Evolutionary conservation across 768 basidiomycete species (phyloP).

Genomic region (Solioccasus polychromus): DNA sequence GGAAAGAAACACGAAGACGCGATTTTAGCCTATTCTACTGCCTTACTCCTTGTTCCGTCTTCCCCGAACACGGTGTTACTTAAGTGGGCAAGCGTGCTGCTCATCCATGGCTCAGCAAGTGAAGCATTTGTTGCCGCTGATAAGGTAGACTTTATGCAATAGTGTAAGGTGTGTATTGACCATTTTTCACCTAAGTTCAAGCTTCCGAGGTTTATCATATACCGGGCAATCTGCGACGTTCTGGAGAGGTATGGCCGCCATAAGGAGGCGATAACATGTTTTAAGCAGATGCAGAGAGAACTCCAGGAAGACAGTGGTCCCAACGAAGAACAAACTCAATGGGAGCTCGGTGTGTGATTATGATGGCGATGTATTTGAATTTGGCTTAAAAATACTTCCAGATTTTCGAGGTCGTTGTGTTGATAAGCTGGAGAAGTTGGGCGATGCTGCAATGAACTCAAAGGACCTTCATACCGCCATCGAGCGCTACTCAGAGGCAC

Average conservation of each 20-base stretch:
- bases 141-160: neutral
- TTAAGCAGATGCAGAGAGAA: neutral
- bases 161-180: neutral
- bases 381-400: neutral
- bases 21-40: neutral
- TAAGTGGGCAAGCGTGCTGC: neutral
- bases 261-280: conserved; percentile 1
- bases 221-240: neutral
- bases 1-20: neutral
- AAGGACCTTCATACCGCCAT: neutral
- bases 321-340: neutral
- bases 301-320: neutral
- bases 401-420: conserved; percentile 1
- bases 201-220: neutral
- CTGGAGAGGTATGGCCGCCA: neutral
- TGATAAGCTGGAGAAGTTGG: neutral
- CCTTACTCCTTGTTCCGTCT: neutral
- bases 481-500: neutral
- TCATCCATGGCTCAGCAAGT: neutral
- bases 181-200: neutral
- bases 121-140: neutral
- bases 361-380: accelerated
- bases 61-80: neutral
- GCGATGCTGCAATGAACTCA: neutral
- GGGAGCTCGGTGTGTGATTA: conserved; percentile 3